Evolutionary conservation across 306 rosid genomes (phyloP).

Genomic region (Acmispon strigosus): DNA sequence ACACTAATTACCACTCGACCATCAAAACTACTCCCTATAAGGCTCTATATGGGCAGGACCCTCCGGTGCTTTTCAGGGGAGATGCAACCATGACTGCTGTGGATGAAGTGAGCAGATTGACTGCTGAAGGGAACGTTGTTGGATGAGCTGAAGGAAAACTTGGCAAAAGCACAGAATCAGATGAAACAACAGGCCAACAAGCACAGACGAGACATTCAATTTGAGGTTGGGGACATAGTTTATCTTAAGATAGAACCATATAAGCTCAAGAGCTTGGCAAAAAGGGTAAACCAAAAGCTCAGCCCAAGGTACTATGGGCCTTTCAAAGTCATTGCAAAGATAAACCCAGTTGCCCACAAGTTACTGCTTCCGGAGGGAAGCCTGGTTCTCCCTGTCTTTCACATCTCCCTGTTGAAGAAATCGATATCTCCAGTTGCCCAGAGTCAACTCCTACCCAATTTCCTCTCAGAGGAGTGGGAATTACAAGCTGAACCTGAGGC

Average conservation of each 20-base stretch:
- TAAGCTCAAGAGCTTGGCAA: no score
- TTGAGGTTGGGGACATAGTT: no score
- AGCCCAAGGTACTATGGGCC: not conserved
- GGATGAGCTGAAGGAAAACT: not conserved
- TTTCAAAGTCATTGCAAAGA: not conserved
- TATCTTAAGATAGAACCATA: no score
- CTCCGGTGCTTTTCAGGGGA: not conserved
- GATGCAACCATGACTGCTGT: not conserved
- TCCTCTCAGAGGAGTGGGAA: not conserved
- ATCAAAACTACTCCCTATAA: not conserved
- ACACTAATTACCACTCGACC: not conserved
- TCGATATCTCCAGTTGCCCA: fast-evolving
- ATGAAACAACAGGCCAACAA: no score
- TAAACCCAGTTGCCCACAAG: not conserved
- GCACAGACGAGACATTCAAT: no score
- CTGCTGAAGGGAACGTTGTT: not conserved
- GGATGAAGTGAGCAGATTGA: not conserved
- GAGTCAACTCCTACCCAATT: not conserved
- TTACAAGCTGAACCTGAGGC: no score
- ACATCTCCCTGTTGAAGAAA: no score
- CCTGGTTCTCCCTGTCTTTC: not conserved
- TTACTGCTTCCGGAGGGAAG: not conserved
- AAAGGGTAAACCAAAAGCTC: no score
- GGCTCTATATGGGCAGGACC: not conserved
- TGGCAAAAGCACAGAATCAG: no score